Conservation (phyloP, 139 green algal genomes). For the Chlamydomonas sphaeroides region DNA sequence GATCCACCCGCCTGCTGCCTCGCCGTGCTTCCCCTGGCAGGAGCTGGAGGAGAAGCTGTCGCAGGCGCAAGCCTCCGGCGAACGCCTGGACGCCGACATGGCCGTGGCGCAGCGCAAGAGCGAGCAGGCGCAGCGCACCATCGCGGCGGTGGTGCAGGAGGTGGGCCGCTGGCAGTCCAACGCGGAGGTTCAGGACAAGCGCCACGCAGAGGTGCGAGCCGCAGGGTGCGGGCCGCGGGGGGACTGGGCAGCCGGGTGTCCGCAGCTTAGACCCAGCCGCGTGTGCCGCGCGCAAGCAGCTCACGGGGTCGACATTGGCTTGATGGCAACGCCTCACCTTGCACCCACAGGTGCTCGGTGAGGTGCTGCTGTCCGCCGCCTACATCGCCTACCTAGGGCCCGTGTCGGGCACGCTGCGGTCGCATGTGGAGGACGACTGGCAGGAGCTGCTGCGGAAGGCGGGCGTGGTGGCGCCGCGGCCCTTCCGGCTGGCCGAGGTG, state of each 20-base stretch:
- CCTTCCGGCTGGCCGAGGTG: conserved; percentile 36
- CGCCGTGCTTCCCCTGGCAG: background rate
- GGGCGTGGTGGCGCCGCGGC: conserved; percentile 10
- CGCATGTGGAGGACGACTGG: conserved; percentile 42
- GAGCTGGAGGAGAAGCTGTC: conserved; percentile 41
- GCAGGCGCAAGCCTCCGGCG: conserved; percentile 1
- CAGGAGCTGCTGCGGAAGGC: background rate
- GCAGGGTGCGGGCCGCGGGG: no score
- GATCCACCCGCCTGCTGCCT: no score
- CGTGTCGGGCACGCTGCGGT: conserved; percentile 31
- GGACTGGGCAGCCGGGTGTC: no score
- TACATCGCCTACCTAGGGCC: conserved; percentile 56
- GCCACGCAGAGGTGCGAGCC: conserved; percentile 39
- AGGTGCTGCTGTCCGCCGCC: conserved; percentile 45
- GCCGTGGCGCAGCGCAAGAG: conserved; percentile 41
- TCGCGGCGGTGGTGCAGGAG: conserved; percentile 45
- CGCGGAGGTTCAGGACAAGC: conserved; percentile 25
- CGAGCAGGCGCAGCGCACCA: conserved; percentile 47
- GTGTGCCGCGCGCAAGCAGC: no score
- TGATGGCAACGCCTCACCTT: no score
- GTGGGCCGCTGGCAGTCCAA: conserved; percentile 48
- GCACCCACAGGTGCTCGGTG: conserved; percentile 41
- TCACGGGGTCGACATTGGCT: no score
- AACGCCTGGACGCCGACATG: conserved; percentile 35
- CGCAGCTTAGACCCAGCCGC: no score